These are phyloP conservation scores for Termitomyces sp. DNA, from an alignment of 768 basidiomycete species.

Conservation along the genomic window DNA sequence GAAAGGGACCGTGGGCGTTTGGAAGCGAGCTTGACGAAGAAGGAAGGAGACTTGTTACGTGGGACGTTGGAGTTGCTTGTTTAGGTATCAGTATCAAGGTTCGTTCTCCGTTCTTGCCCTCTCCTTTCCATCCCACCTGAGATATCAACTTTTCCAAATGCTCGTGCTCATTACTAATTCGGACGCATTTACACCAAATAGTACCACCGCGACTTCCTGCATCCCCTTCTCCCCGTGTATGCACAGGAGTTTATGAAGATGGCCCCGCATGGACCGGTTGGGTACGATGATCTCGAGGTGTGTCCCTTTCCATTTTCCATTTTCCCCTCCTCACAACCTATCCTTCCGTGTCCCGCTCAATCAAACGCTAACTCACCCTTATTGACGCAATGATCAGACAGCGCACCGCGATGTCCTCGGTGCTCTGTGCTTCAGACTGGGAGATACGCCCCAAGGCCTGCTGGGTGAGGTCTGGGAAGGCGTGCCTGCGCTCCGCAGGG, in stretches of 20 bases:
- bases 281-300: slow-evolving; percentile 52
- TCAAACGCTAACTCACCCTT: neutral
- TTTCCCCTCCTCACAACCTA: neutral
- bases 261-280: slow-evolving; percentile 37
- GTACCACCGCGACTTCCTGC: slow-evolving; percentile 61
- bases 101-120: neutral
- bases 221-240: slow-evolving; percentile 47
- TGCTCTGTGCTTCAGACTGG: slow-evolving; percentile 41
- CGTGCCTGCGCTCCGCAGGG: slow-evolving; percentile 42
- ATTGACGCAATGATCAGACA: slow-evolving; percentile 24
- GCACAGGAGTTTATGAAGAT: slow-evolving; percentile 39
- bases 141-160: too few relatives aligned
- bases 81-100: slow-evolving; percentile 62
- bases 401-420: slow-evolving; percentile 52
- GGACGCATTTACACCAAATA: too few relatives aligned
- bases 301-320: neutral
- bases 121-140: neutral
- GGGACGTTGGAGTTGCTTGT: slow-evolving; percentile 57
- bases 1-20: neutral
- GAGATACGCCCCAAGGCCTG: slow-evolving; percentile 47
- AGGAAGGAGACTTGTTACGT: slow-evolving; percentile 33
- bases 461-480: slow-evolving; percentile 56
- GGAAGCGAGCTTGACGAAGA: slow-evolving; percentile 14
- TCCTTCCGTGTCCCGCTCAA: too few relatives aligned
- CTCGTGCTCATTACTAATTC: too few relatives aligned